Base-by-base conservation (phyloP, 139 green algal species). In the Volvox africanus region DNA sequence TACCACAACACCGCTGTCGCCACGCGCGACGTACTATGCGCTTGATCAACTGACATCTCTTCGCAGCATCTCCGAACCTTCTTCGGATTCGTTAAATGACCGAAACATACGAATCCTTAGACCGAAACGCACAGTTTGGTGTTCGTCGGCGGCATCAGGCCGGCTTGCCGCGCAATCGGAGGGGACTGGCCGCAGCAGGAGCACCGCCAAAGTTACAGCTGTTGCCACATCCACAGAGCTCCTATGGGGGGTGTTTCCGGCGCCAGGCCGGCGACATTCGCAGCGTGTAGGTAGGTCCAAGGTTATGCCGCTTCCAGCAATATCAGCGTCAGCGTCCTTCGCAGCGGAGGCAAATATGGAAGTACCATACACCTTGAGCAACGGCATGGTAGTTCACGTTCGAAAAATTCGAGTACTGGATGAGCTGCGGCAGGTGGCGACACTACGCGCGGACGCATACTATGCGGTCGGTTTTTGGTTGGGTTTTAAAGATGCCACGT, bases 361-460 rank as follows among this genome's bases (percentile, higher is more conserved):
- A 37, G 83, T 89, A 68, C 36, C 35, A 28, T 89, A 62, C 67
- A 80, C 68, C 1, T 44, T 24, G 14, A 17, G 30, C 26, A 33
- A 30, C n/a, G 85, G 85, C 28, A 20, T 73, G 12, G 30, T n/a
- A n/a, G 85, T 89, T 28, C 36, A 2, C 0, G 20, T 89, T 11
- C 85, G 85, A 19, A 67, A 61, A 20, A 35, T 82, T 30, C 37
- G 44, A 0, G 32, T 37, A 11, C 19, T 61, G 44, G 85, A 89
- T 14, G 91, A 95, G 88, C 55, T 95, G 17, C 65, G 61, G 5
- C 80, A 89, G 69, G 93, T 96, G 13, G 92, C 94, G 19, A 68
- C 79, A 6, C 90, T 96, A 1, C 68, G 94, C 0, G 92, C 92
- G 61, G 90, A 95, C 14, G 94, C 94, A 0, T 96, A 94, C 65